Base-by-base conservation (phyloP, 306 rosid species). In the Inga leiocalycina region DNA sequence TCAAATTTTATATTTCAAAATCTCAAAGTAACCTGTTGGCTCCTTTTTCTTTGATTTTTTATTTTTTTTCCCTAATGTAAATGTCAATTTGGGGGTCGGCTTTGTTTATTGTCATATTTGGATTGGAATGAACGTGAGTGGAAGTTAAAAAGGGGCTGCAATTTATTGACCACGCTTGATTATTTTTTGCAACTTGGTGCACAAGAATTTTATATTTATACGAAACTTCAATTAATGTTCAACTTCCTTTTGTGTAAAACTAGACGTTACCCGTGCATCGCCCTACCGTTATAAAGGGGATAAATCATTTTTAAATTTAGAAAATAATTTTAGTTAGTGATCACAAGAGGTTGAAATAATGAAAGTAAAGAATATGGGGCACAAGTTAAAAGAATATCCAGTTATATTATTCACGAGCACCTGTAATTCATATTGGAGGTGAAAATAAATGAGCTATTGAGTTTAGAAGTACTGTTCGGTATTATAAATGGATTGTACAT, bases 51-150 rank as follows among this genome's bases (percentile, higher is more conserved):
- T 79, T 41, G 70, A 5, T 61, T 75, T 61, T 4, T 41, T 51
- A 5, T 61, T 75, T 61, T 4, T 41, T 51, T 27, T 15, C 0
- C 8, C 52, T 74, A 8, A 24, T 80, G 74, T 73, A 41, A 6
- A 2, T 34, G 10, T 30, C 64, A 66, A 73, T 70, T 81, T 80
- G 67, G 80, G 74, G 80, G 8, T 6, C 39, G 76, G 69, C 32
- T 72, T 6, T 34, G 22, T 32, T 32, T 45, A 70, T 27, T 71
- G 83, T 79, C 85, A 75, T 86, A 12, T 45, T 39, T 45, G 35
- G 8, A 71, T 24, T 34, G 85, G 75, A 62, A 49, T 76, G 62
- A 70, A 57, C 19, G 17, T 67, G 72, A 39, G 46, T 34, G 16
- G 14, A 70, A 19, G 51, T 22, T 62, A 27, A 11, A 62, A 61